These are phyloP conservation scores for Didymella keratinophila DNA, from an alignment of 2,329 filamentous ascomycete species.

Conservation along the genomic window DNA sequence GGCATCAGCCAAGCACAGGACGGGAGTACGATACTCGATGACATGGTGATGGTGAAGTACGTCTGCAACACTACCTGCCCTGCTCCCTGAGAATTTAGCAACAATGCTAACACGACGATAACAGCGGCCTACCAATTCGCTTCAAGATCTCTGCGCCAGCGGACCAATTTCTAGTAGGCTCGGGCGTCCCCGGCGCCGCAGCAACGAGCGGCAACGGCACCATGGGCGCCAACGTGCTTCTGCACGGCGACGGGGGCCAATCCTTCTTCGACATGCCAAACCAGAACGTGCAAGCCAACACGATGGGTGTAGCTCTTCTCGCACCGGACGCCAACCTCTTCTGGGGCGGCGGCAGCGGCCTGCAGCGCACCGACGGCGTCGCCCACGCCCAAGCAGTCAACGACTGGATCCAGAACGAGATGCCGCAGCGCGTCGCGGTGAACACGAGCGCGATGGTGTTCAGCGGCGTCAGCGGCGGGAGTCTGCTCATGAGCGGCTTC, in stretches of 20 bases:
- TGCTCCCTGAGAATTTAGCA: background rate
- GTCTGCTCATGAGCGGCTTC: constrained; percentile 63
- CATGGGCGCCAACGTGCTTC: constrained; percentile 62
- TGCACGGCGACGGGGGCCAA: constrained; percentile 68
- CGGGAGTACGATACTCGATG: constrained; percentile 64
- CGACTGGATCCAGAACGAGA: constrained; percentile 59
- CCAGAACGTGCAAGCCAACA: constrained; percentile 59
- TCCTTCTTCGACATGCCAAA: constrained; percentile 67
- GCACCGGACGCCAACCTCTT: constrained; percentile 63
- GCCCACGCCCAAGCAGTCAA: constrained; percentile 65
- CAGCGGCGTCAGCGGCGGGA: constrained; percentile 65
- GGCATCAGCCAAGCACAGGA: constrained; percentile 58
- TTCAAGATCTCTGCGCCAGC: constrained; percentile 65
- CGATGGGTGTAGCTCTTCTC: constrained; percentile 63
- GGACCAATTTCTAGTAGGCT: constrained; percentile 60
- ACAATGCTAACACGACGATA: background rate
- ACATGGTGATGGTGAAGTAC: constrained; percentile 57
- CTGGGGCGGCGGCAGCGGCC: constrained; percentile 64
- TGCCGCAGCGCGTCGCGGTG: constrained; percentile 64
- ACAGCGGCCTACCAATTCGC: constrained; percentile 61
- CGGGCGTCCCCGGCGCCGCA: constrained; percentile 59
- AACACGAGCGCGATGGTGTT: constrained; percentile 63
- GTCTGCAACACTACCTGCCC: background rate
- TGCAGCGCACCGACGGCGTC: constrained; percentile 62
- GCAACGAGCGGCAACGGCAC: constrained; percentile 45